Conservation (phyloP, 78 protist species). For the Bigelowiella natans region DNA sequence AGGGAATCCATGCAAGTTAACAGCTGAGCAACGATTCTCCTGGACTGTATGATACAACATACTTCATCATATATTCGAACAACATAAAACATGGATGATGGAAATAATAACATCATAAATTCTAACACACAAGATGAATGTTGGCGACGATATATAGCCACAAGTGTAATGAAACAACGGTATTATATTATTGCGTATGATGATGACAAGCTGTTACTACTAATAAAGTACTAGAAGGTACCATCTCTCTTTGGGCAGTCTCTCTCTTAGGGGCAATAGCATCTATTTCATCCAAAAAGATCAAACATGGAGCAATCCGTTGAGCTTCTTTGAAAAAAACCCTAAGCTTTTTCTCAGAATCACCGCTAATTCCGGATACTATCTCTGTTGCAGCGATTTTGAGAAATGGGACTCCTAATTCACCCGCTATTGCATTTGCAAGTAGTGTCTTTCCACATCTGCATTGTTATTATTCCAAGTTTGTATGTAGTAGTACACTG, state of each 20-base stretch:
- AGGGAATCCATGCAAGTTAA: slow-evolving; percentile 84
- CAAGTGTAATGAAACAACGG: too few relatives aligned
- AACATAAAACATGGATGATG: too few relatives aligned
- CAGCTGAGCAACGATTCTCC: slow-evolving; percentile 92
- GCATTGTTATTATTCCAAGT: too few relatives aligned
- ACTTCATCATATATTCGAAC: too few relatives aligned
- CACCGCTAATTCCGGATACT: neutral
- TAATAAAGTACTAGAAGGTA: too few relatives aligned
- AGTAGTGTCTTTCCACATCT: slow-evolving; percentile 54
- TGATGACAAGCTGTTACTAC: too few relatives aligned
- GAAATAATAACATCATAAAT: too few relatives aligned
- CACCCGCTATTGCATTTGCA: slow-evolving; percentile 84
- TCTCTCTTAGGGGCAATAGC: slow-evolving; percentile 91
- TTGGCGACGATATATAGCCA: too few relatives aligned
- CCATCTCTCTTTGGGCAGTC: slow-evolving; percentile 82
- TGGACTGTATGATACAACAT: too few relatives aligned
- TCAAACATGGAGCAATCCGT: slow-evolving; percentile 67
- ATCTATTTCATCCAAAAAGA: slow-evolving; percentile 95
- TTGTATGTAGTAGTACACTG: neutral
- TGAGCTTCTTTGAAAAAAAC: neutral
- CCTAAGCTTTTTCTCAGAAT: neutral
- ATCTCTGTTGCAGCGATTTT: slow-evolving; percentile 22
- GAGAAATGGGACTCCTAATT: slow-evolving; percentile 45
- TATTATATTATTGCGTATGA: too few relatives aligned
- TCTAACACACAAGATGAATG: too few relatives aligned